Evolutionary conservation across 768 basidiomycete species (phyloP).

Genomic region (Mycena indigotica): DNA sequence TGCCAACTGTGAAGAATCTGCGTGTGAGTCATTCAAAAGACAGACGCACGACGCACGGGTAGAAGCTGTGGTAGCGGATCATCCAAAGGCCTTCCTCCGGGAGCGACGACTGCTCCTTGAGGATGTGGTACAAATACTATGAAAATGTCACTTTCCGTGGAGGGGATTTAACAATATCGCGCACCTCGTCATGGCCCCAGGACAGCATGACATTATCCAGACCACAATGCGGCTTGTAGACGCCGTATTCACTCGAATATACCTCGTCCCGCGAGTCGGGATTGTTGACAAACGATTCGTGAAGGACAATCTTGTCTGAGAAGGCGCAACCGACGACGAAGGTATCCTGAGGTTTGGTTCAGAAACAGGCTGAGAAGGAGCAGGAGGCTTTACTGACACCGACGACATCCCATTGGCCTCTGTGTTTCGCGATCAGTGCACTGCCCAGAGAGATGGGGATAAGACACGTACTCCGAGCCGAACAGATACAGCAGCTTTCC

Average conservation of each 20-base stretch:
- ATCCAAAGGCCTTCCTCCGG: constrained; percentile 84
- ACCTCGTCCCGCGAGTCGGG: constrained; percentile 55
- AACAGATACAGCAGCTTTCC: constrained; percentile 71
- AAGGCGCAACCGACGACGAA: constrained; percentile 72
- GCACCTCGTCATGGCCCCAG: constrained; percentile 90
- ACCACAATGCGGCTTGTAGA: constrained; percentile 59
- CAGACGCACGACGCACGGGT: constrained; percentile 54
- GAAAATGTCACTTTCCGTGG: not conserved
- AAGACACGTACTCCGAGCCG: constrained; percentile 41
- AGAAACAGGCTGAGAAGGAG: not conserved
- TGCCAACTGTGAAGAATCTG: constrained; percentile 66
- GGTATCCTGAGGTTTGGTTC: constrained; percentile 49
- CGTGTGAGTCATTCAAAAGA: constrained; percentile 2
- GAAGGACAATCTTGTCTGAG: constrained; percentile 62
- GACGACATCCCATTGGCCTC: constrained; percentile 71
- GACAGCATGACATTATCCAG: constrained; percentile 71
- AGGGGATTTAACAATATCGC: constrained; percentile 23
- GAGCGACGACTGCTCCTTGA: constrained; percentile 80
- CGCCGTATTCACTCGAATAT: constrained; percentile 56
- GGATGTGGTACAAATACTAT: constrained; percentile 81
- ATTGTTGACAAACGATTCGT: constrained; percentile 56
- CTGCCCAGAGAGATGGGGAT: no score
- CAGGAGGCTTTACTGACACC: constrained; percentile 38
- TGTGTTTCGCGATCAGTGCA: constrained; percentile 21
- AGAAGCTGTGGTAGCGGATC: constrained; percentile 95